Conservation (phyloP, 208 protist species). For the Leishmania lainsoni region DNA sequence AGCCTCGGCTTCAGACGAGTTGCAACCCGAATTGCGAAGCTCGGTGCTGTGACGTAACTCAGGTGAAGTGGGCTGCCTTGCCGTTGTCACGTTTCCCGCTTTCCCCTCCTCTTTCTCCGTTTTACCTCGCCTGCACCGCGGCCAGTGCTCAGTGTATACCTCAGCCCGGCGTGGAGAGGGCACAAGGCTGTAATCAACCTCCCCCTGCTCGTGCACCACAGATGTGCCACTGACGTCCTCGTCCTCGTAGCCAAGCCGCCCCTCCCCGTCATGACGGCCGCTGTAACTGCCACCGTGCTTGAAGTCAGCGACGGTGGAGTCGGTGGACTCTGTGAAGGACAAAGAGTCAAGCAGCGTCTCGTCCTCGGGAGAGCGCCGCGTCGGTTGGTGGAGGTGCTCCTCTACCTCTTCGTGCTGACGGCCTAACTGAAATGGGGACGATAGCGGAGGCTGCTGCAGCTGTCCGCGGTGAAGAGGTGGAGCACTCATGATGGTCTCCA, state of each 20-base stretch:
- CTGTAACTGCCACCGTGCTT: background rate
- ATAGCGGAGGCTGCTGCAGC: slow-evolving; percentile 14
- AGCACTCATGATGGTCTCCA: slow-evolving; percentile 6
- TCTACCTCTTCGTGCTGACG: slow-evolving; percentile 8
- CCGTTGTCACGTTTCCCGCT: too few relatives aligned
- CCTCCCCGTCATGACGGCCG: background rate
- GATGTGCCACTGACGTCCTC: background rate
- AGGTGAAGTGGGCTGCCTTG: background rate
- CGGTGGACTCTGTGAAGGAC: slow-evolving; percentile 4
- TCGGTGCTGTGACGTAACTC: background rate
- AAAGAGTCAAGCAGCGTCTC: slow-evolving; percentile 17
- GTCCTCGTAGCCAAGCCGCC: background rate
- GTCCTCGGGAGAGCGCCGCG: background rate
- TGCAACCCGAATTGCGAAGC: background rate
- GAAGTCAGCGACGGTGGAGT: background rate
- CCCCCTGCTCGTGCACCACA: background rate
- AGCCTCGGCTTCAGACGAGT: background rate
- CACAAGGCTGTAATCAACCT: background rate
- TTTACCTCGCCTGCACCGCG: background rate
- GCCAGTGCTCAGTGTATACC: background rate
- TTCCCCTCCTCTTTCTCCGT: background rate
- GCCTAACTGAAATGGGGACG: slow-evolving; percentile 7
- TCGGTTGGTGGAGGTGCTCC: background rate
- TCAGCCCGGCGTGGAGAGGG: background rate
- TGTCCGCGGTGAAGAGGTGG: slow-evolving; percentile 8